Percentiles rank a stretch among this genome's conserved stretches.
Conservation (phyloP, 352 stramenopile genomes). For the Globisporangium nunn region DNA sequence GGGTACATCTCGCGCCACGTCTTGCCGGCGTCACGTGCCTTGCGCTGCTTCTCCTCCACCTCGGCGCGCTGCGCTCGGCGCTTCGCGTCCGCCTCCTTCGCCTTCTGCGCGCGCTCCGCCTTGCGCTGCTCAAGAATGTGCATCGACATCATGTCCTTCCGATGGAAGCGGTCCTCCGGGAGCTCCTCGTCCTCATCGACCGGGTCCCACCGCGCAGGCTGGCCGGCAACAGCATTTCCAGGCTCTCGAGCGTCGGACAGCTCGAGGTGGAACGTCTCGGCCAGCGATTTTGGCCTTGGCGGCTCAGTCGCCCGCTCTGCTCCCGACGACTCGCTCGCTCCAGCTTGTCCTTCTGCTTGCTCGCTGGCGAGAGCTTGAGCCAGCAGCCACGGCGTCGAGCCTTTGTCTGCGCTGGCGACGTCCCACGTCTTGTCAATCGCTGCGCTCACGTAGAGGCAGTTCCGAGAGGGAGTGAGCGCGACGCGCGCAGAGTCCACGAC, state of each 20-base stretch:
- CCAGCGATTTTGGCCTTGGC: conserved; percentile 35
- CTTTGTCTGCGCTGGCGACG: conserved; percentile 28
- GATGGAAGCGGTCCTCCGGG: conserved; percentile 71
- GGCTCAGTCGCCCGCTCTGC: conserved; percentile 4
- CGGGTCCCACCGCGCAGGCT: conserved; percentile 36
- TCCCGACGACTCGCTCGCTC: not conserved
- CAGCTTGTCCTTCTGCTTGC: conserved; percentile 1
- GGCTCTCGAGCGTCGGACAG: conserved; percentile 7
- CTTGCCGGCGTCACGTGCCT: conserved; percentile 49
- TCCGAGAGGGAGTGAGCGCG: conserved; percentile 23
- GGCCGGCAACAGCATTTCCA: not conserved
- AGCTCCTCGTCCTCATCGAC: conserved; percentile 73
- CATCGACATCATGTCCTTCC: conserved; percentile 84
- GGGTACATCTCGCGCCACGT: conserved; percentile 79
- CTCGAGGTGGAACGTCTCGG: conserved; percentile 63
- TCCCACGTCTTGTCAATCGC: conserved; percentile 55
- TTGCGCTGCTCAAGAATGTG: conserved; percentile 73
- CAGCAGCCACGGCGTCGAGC: conserved; percentile 64
- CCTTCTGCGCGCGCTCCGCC: conserved; percentile 51
- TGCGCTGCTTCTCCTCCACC: conserved; percentile 44
- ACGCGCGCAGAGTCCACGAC: conserved; percentile 23
- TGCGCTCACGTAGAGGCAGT: conserved; percentile 29
- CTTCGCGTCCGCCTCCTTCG: conserved; percentile 47
- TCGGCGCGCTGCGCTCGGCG: conserved; percentile 32
- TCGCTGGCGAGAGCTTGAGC: conserved; percentile 40